These are phyloP conservation scores for Apophysomyces ossiformis DNA, from an alignment of 371 early-diverging fungal species.

Conservation along the genomic window DNA sequence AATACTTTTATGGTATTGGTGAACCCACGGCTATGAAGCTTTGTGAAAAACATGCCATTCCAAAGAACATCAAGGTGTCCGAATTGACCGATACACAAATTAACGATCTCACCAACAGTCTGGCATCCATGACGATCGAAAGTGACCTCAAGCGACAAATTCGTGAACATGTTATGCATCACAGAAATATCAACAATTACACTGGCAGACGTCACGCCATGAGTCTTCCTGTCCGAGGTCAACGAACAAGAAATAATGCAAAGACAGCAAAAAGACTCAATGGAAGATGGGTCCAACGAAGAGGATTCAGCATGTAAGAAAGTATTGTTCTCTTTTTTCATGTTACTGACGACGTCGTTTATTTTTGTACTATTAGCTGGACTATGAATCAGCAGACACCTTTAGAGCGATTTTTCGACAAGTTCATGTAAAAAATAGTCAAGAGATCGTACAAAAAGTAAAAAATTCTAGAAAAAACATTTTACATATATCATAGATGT, in stretches of 20 bases:
- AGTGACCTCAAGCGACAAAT: constrained; percentile 85
- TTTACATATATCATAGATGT: too few relatives aligned
- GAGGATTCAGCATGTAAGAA: constrained; percentile 47
- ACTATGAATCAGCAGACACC: constrained; percentile 36
- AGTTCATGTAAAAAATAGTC: constrained; percentile 27
- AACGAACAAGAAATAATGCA: constrained; percentile 87
- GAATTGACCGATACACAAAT: constrained; percentile 90
- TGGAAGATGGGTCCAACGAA: constrained; percentile 60
- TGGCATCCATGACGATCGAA: constrained; percentile 91
- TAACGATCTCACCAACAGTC: constrained; percentile 80
- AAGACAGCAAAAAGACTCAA: constrained; percentile 90
- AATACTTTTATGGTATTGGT: constrained; percentile 94
- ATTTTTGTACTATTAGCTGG: constrained; percentile 17
- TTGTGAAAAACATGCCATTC: constrained; percentile 82
- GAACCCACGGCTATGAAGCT: constrained; percentile 73
- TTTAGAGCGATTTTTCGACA: constrained; percentile 38
- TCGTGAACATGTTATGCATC: constrained; percentile 78
- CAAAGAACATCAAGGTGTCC: constrained; percentile 74
- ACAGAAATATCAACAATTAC: constrained; percentile 83
- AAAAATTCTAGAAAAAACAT: too few relatives aligned
- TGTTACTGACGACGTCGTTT: neutral
- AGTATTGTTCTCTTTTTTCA: neutral
- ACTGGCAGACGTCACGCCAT: constrained; percentile 86
- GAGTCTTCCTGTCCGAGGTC: constrained; percentile 91
- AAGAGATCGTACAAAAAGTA: too few relatives aligned